phyloP scores from a whole-genome alignment of 2,329 filamentous ascomycete species.

The Ascochyta rabiei region DNA sequence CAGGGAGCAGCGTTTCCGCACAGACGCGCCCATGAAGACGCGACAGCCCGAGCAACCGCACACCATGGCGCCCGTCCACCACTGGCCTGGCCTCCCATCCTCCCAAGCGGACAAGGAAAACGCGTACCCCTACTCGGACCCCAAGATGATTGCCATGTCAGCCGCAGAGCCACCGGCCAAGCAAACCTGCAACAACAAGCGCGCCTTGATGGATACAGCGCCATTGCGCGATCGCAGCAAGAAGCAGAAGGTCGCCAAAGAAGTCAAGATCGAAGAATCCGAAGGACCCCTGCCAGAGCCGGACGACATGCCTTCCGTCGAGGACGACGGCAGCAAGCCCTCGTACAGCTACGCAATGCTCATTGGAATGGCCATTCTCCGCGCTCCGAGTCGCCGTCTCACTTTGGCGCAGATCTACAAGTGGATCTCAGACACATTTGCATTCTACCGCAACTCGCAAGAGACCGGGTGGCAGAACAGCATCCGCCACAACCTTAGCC shows the following conservation, averaged over 20 bases:
- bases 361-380: conserved; percentile 95
- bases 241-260: conserved; percentile 65
- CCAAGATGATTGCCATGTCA: conserved; percentile 40
- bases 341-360: conserved; percentile 91
- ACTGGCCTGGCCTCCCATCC: conserved; percentile 58
- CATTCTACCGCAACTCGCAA: conserved; percentile 76
- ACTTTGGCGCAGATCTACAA: conserved; percentile 97
- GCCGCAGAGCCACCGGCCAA: conserved; percentile 39
- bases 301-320: conserved; percentile 78
- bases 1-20: conserved; percentile 58
- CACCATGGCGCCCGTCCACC: conserved; percentile 56
- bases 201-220: conserved; percentile 73
- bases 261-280: conserved; percentile 54
- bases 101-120: conserved; percentile 58
- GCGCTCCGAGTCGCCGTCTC: conserved; percentile 79
- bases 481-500: conserved; percentile 94
- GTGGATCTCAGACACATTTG: conserved; percentile 96
- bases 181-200: conserved; percentile 53
- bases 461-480: conserved; percentile 98
- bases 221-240: conserved; percentile 75
- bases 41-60: conserved; percentile 51
- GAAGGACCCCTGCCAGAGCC: conserved; percentile 68
- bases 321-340: conserved; percentile 88
- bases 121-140: conserved; percentile 47
- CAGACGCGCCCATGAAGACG: conserved; percentile 71